Percentiles rank a stretch among this genome's conserved stretches.
Evolutionary conservation across 331 rosid genomes (phyloP).

Genomic region (Erythrophleum ivorense): DNA sequence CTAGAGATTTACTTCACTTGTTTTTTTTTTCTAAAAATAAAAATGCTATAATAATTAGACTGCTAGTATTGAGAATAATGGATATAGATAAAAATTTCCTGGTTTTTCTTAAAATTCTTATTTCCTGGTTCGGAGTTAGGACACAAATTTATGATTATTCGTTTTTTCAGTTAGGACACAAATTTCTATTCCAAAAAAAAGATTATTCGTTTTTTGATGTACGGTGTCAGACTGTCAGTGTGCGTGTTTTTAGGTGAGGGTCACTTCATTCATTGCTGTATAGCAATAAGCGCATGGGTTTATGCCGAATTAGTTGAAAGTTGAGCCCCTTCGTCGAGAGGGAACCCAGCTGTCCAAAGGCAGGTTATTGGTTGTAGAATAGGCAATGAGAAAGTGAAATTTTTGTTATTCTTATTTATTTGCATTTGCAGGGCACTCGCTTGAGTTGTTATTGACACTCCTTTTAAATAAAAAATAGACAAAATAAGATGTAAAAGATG

Average conservation of each 20-base stretch:
- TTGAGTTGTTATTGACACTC: background rate
- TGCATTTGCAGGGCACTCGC: background rate
- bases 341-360: conserved; percentile 5
- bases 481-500: background rate
- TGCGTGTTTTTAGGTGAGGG: background rate
- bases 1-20: background rate
- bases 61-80: background rate
- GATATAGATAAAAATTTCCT: background rate
- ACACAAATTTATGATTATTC: background rate
- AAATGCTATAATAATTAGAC: too few relatives aligned
- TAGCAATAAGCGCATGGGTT: background rate
- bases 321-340: conserved; percentile 3
- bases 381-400: background rate
- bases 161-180: too few relatives aligned
- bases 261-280: background rate
- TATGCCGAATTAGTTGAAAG: background rate
- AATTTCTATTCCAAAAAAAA: too few relatives aligned
- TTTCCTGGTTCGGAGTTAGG: background rate
- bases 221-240: background rate
- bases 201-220: background rate
- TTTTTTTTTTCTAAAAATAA: background rate
- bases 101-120: too few relatives aligned
- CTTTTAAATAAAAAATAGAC: background rate
- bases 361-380: background rate
- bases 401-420: background rate